Base-by-base conservation (phyloP, 2,329 filamentous ascomycete genomes). In the Pyrenochaeta sp. region DNA sequence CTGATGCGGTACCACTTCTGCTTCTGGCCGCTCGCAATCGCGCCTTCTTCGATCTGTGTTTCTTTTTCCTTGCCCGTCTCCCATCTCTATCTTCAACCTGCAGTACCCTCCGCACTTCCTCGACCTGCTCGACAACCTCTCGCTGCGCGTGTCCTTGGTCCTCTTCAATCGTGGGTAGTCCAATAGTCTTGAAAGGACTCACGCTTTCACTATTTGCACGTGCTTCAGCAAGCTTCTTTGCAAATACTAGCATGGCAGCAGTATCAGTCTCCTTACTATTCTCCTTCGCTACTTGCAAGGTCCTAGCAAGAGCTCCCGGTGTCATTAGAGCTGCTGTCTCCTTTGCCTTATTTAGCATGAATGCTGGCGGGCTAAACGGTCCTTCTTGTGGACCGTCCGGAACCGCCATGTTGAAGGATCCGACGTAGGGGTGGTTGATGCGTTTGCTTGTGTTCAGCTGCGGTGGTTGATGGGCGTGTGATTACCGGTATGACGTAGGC, bases 301-400 rank as follows among this genome's bases (percentile, higher is more conserved):
- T 51, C 32, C 24, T 49, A 6, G 47, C 28, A 9, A 60, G 19
- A 15, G 34, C 44, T 12, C 53, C 50, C 25, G 50, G 34, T 2
- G 25, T 19, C 24, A 44, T 12, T 15, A 52, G 50, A 3, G 49
- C 48, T n/a, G 13, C 30, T 24, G 50, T 50, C 12, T 52, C 34
- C 37, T 39, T 22, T 22, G 61, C 58, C 10, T n/a, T 39, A 9
- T 43, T 43, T 4, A 48, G 13, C 36, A 64, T 46, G 55, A 48
- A 58, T 43, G 34, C 49, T 24, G 52, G 53, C 2, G 50, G 25
- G 9, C 37, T 30, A 5, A 45, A 52, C 5, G 27, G 32, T 13
- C 24, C 40, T 13, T n/a, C 47, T 15, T 10, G 48, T n/a, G 8
- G 12, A 24, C 43, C 47, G 0, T 47, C 50, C 22, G 42, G 4